Percentiles rank a stretch among this genome's conserved stretches.
Evolutionary conservation across 768 basidiomycete species (phyloP).

Genomic region (Hypsizygus marmoreus): DNA sequence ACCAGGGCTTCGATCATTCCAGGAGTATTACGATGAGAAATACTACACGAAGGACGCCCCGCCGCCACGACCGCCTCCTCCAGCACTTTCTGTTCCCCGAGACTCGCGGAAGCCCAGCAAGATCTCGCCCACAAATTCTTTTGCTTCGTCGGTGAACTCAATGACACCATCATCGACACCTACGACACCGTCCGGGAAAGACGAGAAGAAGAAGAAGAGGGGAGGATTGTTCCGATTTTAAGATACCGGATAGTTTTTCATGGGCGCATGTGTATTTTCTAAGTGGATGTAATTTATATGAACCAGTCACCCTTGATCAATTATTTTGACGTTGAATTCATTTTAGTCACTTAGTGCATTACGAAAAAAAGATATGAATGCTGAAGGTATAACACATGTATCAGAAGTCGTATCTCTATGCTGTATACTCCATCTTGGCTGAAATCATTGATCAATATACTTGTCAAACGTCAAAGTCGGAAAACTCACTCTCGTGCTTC

Average conservation of each 20-base stretch:
- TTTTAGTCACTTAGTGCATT: background rate
- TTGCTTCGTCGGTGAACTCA: constrained; percentile 44
- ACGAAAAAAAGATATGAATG: constrained; percentile 1
- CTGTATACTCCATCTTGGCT: constrained; percentile 60
- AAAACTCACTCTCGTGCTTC: constrained; percentile 91
- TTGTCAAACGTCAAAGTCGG: background rate
- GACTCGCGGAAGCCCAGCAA: constrained; percentile 39
- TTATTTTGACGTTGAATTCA: background rate
- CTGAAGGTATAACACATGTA: constrained; percentile 17
- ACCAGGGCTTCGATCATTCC: constrained; percentile 53
- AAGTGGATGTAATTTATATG: constrained; percentile 17
- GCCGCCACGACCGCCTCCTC: constrained; percentile 43
- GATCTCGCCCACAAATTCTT: constrained; percentile 58
- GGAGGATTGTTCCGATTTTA: constrained; percentile 70
- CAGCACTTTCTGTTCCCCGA: constrained; percentile 35
- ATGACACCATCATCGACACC: no score
- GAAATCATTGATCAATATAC: constrained; percentile 2
- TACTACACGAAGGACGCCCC: constrained; percentile 71
- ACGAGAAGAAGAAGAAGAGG: constrained; percentile 79
- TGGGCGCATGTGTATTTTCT: constrained; percentile 7
- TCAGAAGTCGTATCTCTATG: constrained; percentile 26
- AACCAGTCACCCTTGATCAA: constrained; percentile 18
- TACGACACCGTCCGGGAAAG: constrained; percentile 35
- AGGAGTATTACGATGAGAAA: constrained; percentile 79
- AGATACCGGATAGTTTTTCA: constrained; percentile 5